These are phyloP conservation scores for Ramaria rubella DNA, from an alignment of 768 basidiomycete genomes.

Conservation along the genomic window DNA sequence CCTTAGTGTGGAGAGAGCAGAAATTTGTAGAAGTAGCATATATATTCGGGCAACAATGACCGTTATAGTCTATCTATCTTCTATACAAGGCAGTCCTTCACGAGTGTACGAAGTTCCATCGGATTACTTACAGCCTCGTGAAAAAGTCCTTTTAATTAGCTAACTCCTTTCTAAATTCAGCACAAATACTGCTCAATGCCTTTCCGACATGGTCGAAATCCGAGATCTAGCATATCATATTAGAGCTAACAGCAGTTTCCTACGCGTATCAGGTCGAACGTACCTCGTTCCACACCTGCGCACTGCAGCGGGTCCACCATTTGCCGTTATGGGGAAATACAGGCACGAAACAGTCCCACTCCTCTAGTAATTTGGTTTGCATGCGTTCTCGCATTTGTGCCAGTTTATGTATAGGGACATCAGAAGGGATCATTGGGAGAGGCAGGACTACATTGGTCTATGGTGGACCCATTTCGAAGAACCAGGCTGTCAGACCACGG, in stretches of 20 bases:
- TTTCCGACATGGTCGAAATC: slow-evolving; percentile 11
- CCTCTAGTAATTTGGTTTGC: slow-evolving; percentile 27
- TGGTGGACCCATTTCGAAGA: not conserved
- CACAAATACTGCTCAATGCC: slow-evolving; percentile 4
- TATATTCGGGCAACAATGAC: no score
- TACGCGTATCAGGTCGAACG: not conserved
- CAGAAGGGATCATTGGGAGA: slow-evolving; percentile 4
- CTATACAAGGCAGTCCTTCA: no score
- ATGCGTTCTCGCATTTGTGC: slow-evolving; percentile 11
- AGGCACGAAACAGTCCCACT: slow-evolving; percentile 31
- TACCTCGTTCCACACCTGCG: slow-evolving; percentile 44
- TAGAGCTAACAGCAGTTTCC: not conserved
- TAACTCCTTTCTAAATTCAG: slow-evolving; percentile 6
- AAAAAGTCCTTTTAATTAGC: no score
- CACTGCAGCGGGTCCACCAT: slow-evolving; percentile 45
- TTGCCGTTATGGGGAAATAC: slow-evolving; percentile 32
- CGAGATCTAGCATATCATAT: not conserved
- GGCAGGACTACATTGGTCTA: slow-evolving; percentile 17
- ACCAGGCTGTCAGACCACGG: not conserved
- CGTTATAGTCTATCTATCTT: no score
- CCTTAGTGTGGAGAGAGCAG: no score
- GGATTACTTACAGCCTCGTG: no score
- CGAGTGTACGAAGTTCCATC: no score
- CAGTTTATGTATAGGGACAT: not conserved
- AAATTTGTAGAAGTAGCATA: no score